Evolutionary conservation across 495 filamentous ascomycete genomes (phyloP), one percentile per base, ranked within the genome.

Genomic region (Parathielavia hyrcaniae): DNA sequence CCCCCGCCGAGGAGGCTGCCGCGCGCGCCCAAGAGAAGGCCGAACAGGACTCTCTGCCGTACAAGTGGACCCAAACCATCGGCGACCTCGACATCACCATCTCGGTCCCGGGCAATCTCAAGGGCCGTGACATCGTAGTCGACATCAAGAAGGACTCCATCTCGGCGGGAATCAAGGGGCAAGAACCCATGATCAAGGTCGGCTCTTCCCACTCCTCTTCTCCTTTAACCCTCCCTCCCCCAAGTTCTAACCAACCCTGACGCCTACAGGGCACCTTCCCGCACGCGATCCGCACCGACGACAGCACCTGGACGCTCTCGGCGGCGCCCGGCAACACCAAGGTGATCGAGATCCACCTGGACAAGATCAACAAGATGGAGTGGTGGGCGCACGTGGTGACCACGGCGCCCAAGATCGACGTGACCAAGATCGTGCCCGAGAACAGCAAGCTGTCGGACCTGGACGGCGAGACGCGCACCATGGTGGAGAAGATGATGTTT

Each of bases 401-500:
- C 22, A 67, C 75, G 16, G 91, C 91, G 26, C 89, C 89, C 26
- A 86, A 84, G 68, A 95, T 97, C 75, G 95, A 98, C 71, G 90
- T 93, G 32, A 84, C 85, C 62, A 95, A 95, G 78, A 97, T 98
- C 75, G 82, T 83, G 68, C 93, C 93, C 19, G 93, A 98, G 76
- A 91, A 88, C 69, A 88, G 83, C 61, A 93, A 87, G 68, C 75
- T 98, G 63, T 81, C 86, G 57, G 93, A 98, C 73, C 75, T 98
- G 57, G 95, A 98, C 68, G 92, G 95, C 51, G 89, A 96, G 81
- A 98, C 93, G 60, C 81, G 93, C 58, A 78, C 64, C n/a, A 97
- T 98, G 92, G 93, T 98, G 43, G 93, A 98, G 85, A 98, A 98
- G 82, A 97, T 98, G 93, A 98, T 98, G 93, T 98, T 80, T 64